Base-by-base conservation (phyloP, 371 early-diverging fungal species). In the Rhizomucor miehei region DNA sequence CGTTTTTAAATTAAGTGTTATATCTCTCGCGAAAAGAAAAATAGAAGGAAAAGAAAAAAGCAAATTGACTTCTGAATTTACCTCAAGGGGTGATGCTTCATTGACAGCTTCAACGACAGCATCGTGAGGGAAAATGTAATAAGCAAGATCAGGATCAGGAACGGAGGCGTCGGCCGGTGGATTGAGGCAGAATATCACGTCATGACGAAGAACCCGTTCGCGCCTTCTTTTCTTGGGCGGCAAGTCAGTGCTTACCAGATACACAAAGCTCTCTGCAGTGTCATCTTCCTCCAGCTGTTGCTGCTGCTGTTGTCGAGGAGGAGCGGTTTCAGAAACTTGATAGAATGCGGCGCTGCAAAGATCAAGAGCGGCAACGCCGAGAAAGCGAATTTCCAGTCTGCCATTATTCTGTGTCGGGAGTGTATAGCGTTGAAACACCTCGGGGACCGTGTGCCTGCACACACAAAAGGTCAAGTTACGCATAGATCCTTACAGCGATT, bases 201-300 rank as follows among this genome's bases (percentile, higher is more conserved):
- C 62, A 48, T 60, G 60, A 23, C 58, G 65, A 16, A 76, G 47
- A 14, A 65, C 51, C 38, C 56, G 56, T 25, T 62, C 63, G 11
- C 70, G 61, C 43, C 65, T 66, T 60, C 73, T 52, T 41, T 76
- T 76, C 45, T 76, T 76, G 6, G 70, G 76, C 13, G 76, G 70
- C 3, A 72, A 25, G 8, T 60, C 60, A 9, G 25, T 16, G 35
- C 25, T 36, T 25, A 43, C 24, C 24, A 44, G 17, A 20, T 24
- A 35, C 9, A 35, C 13, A 48, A 48, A 48, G 17, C 24, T 35
- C 48, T 24, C 35, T 6, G 35, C 1, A 29, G 35, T 14, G 5
- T 24, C 48, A 19, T 48, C 48, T 35, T 35, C 19, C 34, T n/a
- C n/a, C n/a, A n/a, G n/a, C n/a, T n/a, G n/a, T n/a, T n/a, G n/a